Conservation (phyloP, 2,329 filamentous ascomycete species). For the Fusarium cyanostomum region DNA sequence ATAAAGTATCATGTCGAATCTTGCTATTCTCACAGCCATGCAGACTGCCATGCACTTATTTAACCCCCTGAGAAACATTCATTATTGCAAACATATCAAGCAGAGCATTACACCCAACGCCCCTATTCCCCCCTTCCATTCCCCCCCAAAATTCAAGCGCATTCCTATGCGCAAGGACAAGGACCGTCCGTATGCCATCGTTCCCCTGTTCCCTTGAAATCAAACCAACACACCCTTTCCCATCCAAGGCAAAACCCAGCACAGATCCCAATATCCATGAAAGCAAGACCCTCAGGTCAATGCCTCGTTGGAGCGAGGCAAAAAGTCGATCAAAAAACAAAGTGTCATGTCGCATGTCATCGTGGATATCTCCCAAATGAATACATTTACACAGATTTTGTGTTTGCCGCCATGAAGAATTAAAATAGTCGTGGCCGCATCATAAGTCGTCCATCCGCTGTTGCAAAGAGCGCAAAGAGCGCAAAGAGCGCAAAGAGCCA, state of each 20-base stretch:
- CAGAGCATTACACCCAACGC: slow-evolving; percentile 16
- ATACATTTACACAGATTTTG: slow-evolving; percentile 25
- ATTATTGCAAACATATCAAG: slow-evolving; percentile 16
- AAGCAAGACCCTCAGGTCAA: slow-evolving; percentile 6
- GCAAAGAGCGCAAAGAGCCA: slow-evolving; percentile 5
- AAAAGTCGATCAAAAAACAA: slow-evolving; percentile 23
- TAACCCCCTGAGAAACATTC: too few species aligned
- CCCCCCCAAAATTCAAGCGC: not conserved
- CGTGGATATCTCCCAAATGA: slow-evolving; percentile 34
- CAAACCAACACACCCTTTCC: not conserved
- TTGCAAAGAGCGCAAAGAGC: slow-evolving; percentile 10
- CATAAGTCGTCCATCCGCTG: slow-evolving; percentile 24
- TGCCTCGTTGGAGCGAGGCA: not conserved
- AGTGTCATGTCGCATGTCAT: slow-evolving; percentile 39
- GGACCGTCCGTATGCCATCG: slow-evolving; percentile 5
- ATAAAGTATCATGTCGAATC: not conserved
- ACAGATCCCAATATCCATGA: slow-evolving; percentile 6
- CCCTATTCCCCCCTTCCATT: not conserved
- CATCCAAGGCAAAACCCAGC: not conserved
- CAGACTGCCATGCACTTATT: too few species aligned
- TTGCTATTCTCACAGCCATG: not conserved
- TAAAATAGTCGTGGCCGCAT: slow-evolving; percentile 37
- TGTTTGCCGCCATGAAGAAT: slow-evolving; percentile 18
- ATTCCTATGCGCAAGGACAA: slow-evolving; percentile 3
- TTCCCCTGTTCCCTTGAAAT: not conserved